Evolutionary conservation across 208 protist species (phyloP).

Genomic region (Angomonas desouzai): DNA sequence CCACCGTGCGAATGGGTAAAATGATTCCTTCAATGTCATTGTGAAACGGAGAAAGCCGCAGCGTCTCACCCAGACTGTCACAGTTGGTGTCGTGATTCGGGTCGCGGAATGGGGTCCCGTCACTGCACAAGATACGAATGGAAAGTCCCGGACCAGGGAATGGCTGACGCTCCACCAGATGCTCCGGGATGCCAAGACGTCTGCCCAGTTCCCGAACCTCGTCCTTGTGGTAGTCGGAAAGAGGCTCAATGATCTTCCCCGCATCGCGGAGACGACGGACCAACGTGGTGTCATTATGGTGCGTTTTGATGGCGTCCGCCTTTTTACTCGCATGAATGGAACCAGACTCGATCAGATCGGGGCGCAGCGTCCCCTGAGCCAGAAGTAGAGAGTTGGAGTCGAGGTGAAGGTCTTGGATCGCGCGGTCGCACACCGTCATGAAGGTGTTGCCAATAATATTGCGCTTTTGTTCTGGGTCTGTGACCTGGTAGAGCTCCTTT

Average conservation of each 20-base stretch:
- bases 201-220: constrained; percentile 95
- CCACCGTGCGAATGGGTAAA: constrained; percentile 93
- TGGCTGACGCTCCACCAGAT: constrained; percentile 91
- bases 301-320: constrained; percentile 97
- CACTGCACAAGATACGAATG: constrained; percentile 94
- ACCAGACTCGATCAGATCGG: constrained; percentile 96
- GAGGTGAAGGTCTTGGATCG: constrained; percentile 65
- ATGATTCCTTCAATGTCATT: constrained; percentile 37
- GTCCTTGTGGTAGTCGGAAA: constrained; percentile 98
- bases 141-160: constrained; percentile 98
- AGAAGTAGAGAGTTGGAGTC: constrained; percentile 70
- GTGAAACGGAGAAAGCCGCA: constrained; percentile 9
- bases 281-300: constrained; percentile 98
- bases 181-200: constrained; percentile 89
- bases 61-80: background rate
- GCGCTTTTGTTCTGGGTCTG: constrained; percentile 93
- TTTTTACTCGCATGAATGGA: constrained; percentile 74
- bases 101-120: constrained; percentile 59
- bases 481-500: constrained; percentile 46
- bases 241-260: constrained; percentile 96
- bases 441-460: constrained; percentile 99
- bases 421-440: constrained; percentile 88
- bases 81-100: constrained; percentile 40
- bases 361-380: constrained; percentile 95
- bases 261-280: constrained; percentile 91